phyloP scores from a whole-genome alignment of 73 alveolate genomes.

The Blepharisma japonicum region DNA sequence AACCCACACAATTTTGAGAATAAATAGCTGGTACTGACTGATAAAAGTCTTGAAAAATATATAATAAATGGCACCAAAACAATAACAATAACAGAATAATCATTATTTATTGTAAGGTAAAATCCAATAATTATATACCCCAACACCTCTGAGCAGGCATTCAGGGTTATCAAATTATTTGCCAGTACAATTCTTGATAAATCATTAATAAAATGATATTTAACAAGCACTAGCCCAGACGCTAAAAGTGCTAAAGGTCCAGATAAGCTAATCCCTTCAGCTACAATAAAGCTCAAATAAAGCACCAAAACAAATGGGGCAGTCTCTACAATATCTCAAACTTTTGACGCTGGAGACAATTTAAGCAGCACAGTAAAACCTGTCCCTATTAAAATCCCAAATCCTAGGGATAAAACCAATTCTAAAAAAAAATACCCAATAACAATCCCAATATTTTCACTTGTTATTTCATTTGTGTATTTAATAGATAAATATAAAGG shows the following conservation, averaged over 20 bases:
- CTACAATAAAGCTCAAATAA: neutral
- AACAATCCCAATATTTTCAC: no score
- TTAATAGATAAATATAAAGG: conserved; percentile 2
- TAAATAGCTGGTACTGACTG: no score
- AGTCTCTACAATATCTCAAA: neutral
- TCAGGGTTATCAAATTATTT: neutral
- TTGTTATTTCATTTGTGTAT: no score
- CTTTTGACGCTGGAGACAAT: neutral
- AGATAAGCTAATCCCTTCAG: neutral
- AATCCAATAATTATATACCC: neutral
- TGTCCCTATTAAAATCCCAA: neutral
- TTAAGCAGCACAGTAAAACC: conserved; percentile 3
- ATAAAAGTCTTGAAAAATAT: no score
- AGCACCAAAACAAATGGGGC: neutral
- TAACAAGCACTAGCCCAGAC: neutral
- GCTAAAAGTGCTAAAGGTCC: neutral
- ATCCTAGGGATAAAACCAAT: neutral
- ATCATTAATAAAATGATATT: neutral
- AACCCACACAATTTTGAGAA: no score
- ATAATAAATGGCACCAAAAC: neutral
- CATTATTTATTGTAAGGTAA: neutral
- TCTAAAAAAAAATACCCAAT: neutral
- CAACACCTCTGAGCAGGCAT: neutral
- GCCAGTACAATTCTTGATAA: neutral
- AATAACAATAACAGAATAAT: neutral